Base-by-base conservation (phyloP, 1,284 basidiomycete genomes). In the Trichosporon asahii region DNA sequence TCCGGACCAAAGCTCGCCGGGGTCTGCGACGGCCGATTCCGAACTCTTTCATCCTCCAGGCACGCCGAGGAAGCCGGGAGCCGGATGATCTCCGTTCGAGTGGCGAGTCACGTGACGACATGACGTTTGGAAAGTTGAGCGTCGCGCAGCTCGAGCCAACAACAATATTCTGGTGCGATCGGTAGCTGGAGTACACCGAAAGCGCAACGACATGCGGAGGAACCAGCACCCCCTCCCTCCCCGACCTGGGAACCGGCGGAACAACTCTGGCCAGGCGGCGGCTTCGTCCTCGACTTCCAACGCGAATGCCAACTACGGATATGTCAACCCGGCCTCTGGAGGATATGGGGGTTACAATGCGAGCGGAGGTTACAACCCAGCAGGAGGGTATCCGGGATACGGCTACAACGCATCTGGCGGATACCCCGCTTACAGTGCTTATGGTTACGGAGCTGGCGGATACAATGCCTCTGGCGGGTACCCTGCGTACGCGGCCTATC, bases 341-440 rank as follows among this genome's bases (percentile, higher is more conserved):
- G 66, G 53, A 4, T 66, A 66, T 21, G 31, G 31, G 18, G 57
- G 27, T 6, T 61, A 66, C 61, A 66, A 64, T 33, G 44, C 57
- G 40, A 44, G 40, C n/a, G n/a, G 64, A 1, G 67, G 64, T 0
- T 66, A 68, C 61, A 66, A 44, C 49, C 35, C 64, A 12, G 68
- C 65, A 0, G 69, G 70, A 1, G 49, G 49, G 5, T 53, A 53
- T 18, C 49, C 49, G 9, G 69, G 70, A 0, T 68, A 71, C 33
- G 25, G 60, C 23, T 40, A 25, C 35, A 70, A 64, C 18, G 57
- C 71, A 21, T 57, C 71, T n/a, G 69, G 71, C 4, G 64, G 66
- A 0, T 68, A 69, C 23, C 55, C 66, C 3, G 33, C 57, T 46
- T 65, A 66, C 49, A 11, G 37, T 18, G 27, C 53, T 21, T 65